These are phyloP conservation scores for Syzygium aqueum DNA, from an alignment of 345 rosid species.

Conservation along the genomic window DNA sequence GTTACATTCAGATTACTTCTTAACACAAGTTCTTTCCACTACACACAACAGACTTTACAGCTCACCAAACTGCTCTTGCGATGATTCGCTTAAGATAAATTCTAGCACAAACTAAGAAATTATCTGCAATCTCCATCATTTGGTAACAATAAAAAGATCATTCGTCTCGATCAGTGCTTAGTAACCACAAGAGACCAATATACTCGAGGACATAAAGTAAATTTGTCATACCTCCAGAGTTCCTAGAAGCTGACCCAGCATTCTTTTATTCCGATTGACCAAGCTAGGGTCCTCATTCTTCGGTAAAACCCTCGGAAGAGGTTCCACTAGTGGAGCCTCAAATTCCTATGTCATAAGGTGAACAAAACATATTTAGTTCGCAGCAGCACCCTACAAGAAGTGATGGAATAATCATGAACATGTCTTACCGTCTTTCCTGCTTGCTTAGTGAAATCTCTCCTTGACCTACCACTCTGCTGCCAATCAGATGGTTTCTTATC, in stretches of 20 bases:
- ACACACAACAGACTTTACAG: neutral
- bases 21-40: neutral
- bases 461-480: slow-evolving; percentile 36
- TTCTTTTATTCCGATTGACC: slow-evolving; percentile 88
- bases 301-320: slow-evolving; percentile 77
- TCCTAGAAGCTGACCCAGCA: slow-evolving; percentile 93
- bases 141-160: neutral
- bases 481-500: slow-evolving; percentile 26
- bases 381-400: neutral
- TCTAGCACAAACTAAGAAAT: neutral
- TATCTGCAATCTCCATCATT: neutral
- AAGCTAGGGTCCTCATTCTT: slow-evolving; percentile 90
- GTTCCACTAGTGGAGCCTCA: slow-evolving; percentile 43
- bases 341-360: slow-evolving; percentile 25
- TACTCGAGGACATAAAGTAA: neutral
- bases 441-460: slow-evolving; percentile 55
- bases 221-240: slow-evolving; percentile 73
- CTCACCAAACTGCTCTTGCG: neutral
- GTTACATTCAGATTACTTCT: neutral
- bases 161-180: neutral
- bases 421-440: slow-evolving; percentile 33
- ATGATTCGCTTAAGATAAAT: neutral
- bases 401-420: neutral
- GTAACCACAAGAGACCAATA: neutral
- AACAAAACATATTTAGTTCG: neutral